Conservation (phyloP, 306 rosid species). For the Coriaria nepalensis region DNA sequence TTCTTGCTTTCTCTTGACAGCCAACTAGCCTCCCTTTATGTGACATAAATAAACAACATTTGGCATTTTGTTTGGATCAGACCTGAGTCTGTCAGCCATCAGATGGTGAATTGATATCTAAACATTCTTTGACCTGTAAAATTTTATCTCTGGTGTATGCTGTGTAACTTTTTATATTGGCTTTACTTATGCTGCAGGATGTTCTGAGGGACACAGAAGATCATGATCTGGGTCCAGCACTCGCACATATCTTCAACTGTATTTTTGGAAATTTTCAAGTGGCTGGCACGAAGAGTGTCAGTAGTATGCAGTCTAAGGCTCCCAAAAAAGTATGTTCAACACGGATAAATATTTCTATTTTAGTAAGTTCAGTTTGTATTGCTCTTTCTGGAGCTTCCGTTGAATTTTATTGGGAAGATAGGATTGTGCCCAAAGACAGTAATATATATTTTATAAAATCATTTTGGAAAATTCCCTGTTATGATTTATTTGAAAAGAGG, state of each 20-base stretch:
- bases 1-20: no score
- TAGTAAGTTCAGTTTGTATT: neutral
- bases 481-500: no score
- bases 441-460: no score
- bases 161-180: slow-evolving; percentile 6
- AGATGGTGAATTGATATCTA: no score
- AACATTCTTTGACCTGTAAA: no score
- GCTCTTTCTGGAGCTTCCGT: neutral
- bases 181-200: slow-evolving; percentile 37
- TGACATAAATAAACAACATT: no score
- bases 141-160: neutral
- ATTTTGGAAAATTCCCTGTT: no score
- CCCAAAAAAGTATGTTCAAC: slow-evolving; percentile 42
- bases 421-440: no score
- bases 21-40: no score
- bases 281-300: slow-evolving; percentile 37
- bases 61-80: no score
- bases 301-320: slow-evolving; percentile 32
- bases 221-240: slow-evolving; percentile 73
- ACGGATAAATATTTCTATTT: slow-evolving; percentile 6
- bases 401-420: no score
- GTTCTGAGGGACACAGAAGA: slow-evolving; percentile 80
- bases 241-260: slow-evolving; percentile 84
- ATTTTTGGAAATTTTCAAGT: slow-evolving; percentile 74
- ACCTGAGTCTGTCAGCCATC: no score